Base-by-base conservation (phyloP, 2,329 filamentous ascomycete species). In the Venturia effusa region DNA sequence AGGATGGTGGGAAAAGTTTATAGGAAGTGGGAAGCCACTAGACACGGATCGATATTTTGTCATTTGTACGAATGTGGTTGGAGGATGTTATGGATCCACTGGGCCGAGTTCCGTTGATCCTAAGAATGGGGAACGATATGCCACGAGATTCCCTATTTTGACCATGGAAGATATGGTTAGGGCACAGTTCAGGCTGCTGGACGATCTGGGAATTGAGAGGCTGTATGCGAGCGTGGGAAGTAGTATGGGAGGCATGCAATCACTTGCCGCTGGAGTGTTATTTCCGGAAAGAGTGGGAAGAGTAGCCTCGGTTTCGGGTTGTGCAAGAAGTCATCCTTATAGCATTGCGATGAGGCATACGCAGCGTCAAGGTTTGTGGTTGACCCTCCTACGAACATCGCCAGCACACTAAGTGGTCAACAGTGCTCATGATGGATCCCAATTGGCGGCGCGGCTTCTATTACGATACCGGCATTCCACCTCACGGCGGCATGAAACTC, bases 1-100 rank as follows among this genome's bases (percentile, higher is more conserved):
- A 0, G 94, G 94, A 3, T 99, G 94, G 94, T 99, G 94, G 94
- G 94, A 99, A 77, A 93, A 89, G 75, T 99, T 99, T 74, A 97
- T 99, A 71, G 94, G 94, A 0, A 89, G 92, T 0, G 91, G 89
- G 0, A 83, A 83, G 24, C 89, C 91, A 13, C 78, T 99, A 11
- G 91, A 99, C 74, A 99, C 94, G 1, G 79, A 93, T 75, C 93
- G 91, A 73, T 96, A 95, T 79, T 90, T 92, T 72, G 79, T 99
- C 66, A 90, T 99, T 66, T 99, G 94, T 78, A 97, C 94, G 11
- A 99, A 99, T 73, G 92, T 97, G 59, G 83, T 99, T 41, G 94
- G 94, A 61, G 92, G 94, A 6, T 99, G 94, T 76, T 97, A 94
- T 74, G 94, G 94, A 40, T 96, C 90, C 41, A 99, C 94, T 0